Evolutionary conservation across 2,329 filamentous ascomycete species (phyloP).

Genomic region (Ascochyta viciae-villosae): DNA sequence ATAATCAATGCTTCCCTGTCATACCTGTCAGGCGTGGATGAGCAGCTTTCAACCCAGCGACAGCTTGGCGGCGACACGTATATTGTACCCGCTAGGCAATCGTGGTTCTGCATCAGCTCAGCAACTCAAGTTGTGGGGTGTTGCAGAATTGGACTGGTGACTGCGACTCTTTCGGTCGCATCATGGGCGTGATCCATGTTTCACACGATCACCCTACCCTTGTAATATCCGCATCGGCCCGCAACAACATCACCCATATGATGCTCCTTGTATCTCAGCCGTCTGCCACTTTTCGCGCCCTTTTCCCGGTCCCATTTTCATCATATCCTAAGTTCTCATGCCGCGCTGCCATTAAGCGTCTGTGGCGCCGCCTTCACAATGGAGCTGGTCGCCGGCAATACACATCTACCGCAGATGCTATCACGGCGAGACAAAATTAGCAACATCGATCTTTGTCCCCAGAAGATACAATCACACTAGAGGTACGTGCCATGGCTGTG

Average conservation of each 20-base stretch:
- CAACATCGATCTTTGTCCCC: conserved; percentile 24
- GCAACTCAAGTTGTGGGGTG: conserved; percentile 19
- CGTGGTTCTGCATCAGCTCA: conserved; percentile 10
- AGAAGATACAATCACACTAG: conserved; percentile 3
- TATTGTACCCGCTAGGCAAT: conserved; percentile 11
- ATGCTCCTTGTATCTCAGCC: conserved; percentile 21
- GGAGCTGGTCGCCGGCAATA: conserved; percentile 30
- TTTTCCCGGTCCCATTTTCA: conserved; percentile 18
- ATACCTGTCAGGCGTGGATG: conserved; percentile 19
- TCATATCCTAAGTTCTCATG: conserved; percentile 20
- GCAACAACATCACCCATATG: conserved; percentile 30
- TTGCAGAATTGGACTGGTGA: conserved; percentile 21
- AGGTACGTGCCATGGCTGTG: conserved; percentile 11
- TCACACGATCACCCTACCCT: conserved; percentile 32
- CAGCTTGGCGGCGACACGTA: conserved; percentile 24
- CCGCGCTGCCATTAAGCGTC: conserved; percentile 28
- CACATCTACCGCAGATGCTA: conserved; percentile 36
- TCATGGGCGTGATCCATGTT: conserved; percentile 40
- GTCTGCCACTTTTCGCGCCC: conserved; percentile 13
- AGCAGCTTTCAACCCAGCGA: conserved; percentile 8
- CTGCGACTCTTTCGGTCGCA: conserved; percentile 43
- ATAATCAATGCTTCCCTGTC: conserved; percentile 19
- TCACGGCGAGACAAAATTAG: conserved; percentile 29
- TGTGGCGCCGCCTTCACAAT: conserved; percentile 37
- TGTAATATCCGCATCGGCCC: conserved; percentile 23